Base-by-base conservation (phyloP, 2,329 filamentous ascomycete genomes). In the Sporothrix phasma region DNA sequence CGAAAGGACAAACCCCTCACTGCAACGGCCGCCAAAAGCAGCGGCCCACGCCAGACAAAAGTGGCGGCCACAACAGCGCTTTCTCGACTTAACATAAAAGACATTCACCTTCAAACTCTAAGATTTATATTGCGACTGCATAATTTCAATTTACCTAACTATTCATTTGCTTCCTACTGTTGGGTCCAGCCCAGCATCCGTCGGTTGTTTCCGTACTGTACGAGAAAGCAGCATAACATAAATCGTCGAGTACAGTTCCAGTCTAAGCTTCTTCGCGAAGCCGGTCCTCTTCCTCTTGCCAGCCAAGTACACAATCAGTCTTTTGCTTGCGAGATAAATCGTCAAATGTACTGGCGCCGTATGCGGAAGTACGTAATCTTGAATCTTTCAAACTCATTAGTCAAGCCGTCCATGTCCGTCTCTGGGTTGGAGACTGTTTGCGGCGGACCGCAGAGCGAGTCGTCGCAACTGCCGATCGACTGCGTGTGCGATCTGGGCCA, bases 51-150 rank as follows among this genome's bases (percentile, higher is more conserved):
- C 56, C 39, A 60, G 56, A 29, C 39, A 60, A 60, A 60, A 60
- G 39, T 60, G 56, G 39, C 56, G 56, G 39, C 56, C 24, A 60
- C 22, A 60, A 60, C 37, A 60, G 56, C 56, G 26, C 56, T 60
- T 46, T 60, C 56, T 60, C 37, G 37, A 3, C 5, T 60, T 60
- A 60, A 45, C 45, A 3, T 59, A 34, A 6, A n/a, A n/a, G n/a
- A n/a, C n/a, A n/a, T n/a, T n/a, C n/a, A n/a, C n/a, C n/a, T n/a
- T n/a, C n/a, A 51, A 51, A 51, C 1, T 51, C 5, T 17, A 51
- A 10, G 47, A n/a, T 31, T 51, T 51, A 51, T 51, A 51, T 51
- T 15, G 17, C 24, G 24, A 51, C 47, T 51, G 31, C 8, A 51
- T 34, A 51, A 51, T 29, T 29, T 51, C 7, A 51, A 51, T 51